Conservation (phyloP, 2,329 filamentous ascomycete species). For the Cercospora berteroae region DNA sequence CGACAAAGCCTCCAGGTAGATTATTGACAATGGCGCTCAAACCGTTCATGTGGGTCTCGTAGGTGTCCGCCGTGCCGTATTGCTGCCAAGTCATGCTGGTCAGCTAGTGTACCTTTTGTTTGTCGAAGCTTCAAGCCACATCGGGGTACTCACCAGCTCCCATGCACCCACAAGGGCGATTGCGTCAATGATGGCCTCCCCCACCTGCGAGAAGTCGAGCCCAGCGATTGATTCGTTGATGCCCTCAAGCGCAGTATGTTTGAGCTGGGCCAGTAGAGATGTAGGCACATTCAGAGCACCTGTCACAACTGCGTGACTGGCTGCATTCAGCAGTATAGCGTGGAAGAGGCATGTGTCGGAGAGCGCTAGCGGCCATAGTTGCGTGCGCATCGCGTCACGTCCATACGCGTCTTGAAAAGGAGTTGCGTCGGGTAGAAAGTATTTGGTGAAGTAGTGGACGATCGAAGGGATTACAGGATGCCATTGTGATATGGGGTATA, state of each 20-base stretch:
- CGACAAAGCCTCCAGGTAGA: conserved; percentile 21
- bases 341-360: conserved; percentile 22
- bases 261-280: conserved; percentile 21
- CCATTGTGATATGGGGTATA: conserved; percentile 22
- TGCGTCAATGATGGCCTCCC: conserved; percentile 22
- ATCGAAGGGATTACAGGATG: conserved; percentile 21
- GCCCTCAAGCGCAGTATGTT: conserved; percentile 22
- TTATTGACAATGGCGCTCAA: conserved; percentile 22
- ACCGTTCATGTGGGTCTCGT: conserved; percentile 27
- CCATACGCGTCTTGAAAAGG: conserved; percentile 4
- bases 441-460: conserved; percentile 20
- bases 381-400: conserved; percentile 21
- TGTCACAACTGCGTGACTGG: conserved; percentile 24
- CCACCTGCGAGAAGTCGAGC: conserved; percentile 12
- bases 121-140: conserved; percentile 11
- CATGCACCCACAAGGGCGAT: conserved; percentile 26
- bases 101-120: conserved; percentile 3
- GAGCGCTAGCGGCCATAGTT: conserved; percentile 24
- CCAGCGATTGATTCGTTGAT: conserved; percentile 22
- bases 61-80: conserved; percentile 21
- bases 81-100: conserved; percentile 16
- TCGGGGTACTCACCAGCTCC: conserved; percentile 23
- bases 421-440: conserved; percentile 18
- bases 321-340: conserved; percentile 22
- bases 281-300: conserved; percentile 15